phyloP scores from a whole-genome alignment of 306 rosid genomes.

The barrel medic (Medicago truncatula) region MtrunA17r5.0-ANR NC_053048.1:24398001-24398500 shows the following conservation, averaged over 20 bases:
- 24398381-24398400: not conserved
- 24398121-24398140: conserved; percentile 2
- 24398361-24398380: not conserved
- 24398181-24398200: not conserved
- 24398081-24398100: conserved; percentile 4
- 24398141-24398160: not conserved
- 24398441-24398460: not conserved
- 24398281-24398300: conserved; percentile 14
- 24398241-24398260: not conserved
- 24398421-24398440: not conserved
- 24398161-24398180: not conserved
- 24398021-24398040: conserved; percentile 17
- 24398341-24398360: not conserved
- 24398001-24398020: not conserved
- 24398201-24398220: not conserved
- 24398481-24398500: not conserved
- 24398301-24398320: too few relatives aligned
- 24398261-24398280: conserved; percentile 11
- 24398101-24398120: conserved; percentile 7
- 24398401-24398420: conserved; percentile 3
- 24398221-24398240: not conserved
- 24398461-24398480: not conserved
- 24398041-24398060: conserved; percentile 18
- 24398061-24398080: conserved; percentile 23
- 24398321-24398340: not conserved